Percentiles rank a stretch among this genome's conserved stretches.
Evolutionary conservation across 106 monocot genomes (phyloP).

Genomic region (Apostasia shenzhenica): DNA sequence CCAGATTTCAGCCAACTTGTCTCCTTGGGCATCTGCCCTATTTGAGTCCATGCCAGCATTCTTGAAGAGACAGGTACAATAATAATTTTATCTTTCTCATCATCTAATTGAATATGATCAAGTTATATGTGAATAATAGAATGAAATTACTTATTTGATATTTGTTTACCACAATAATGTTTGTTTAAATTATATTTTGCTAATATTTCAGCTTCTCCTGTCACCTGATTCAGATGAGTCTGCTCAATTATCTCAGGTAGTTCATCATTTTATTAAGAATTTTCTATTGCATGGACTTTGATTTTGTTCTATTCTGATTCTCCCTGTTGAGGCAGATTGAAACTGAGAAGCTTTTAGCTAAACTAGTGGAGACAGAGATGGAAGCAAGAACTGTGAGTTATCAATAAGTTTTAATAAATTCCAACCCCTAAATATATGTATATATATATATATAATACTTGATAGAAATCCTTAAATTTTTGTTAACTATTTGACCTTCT

Average conservation of each 20-base stretch:
- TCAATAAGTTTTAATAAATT: too few relatives aligned
- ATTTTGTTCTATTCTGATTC: neutral
- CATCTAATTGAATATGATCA: neutral
- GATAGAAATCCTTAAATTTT: too few relatives aligned
- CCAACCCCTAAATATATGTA: too few relatives aligned
- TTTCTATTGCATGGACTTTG: neutral
- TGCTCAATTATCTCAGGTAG: conserved; percentile 53
- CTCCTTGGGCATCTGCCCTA: conserved; percentile 83
- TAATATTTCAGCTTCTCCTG: conserved; percentile 46
- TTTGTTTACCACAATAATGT: too few relatives aligned
- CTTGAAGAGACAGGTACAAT: conserved; percentile 51
- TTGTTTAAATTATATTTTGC: neutral
- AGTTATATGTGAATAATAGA: too few relatives aligned
- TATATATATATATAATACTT: too few relatives aligned
- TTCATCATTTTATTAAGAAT: neutral
- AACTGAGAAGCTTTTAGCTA: conserved; percentile 48
- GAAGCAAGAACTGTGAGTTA: conserved; percentile 33
- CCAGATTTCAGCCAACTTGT: conserved; percentile 45
- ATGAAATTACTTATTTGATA: too few relatives aligned
- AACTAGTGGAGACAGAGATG: conserved; percentile 53
- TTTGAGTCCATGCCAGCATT: conserved; percentile 68
- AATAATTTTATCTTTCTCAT: neutral
- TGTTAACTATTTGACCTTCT: too few relatives aligned
- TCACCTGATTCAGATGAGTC: conserved; percentile 51
- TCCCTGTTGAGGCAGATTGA: conserved; percentile 30